Conservation (phyloP, 179 eudicot species). For the Camellia oleifera region DNA sequence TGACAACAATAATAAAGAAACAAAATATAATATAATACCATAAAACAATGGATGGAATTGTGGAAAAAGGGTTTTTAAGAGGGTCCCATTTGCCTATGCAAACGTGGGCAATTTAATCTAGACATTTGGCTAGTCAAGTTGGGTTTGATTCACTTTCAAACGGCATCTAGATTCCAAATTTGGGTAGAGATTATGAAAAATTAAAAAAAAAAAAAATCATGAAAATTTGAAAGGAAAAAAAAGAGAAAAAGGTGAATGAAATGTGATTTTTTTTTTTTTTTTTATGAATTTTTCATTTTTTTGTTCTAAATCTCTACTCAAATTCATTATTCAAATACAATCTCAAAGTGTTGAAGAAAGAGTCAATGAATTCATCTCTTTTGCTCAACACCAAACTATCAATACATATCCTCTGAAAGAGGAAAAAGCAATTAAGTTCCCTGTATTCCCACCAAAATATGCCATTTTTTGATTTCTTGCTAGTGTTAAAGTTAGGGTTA, state of each 20-base stretch:
- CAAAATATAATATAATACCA: background rate
- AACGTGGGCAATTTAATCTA: slow-evolving; percentile 14
- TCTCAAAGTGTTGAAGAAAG: background rate
- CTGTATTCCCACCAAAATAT: background rate
- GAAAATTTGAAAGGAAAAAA: no score
- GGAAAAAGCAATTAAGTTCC: background rate
- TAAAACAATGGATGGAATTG: background rate
- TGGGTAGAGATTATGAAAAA: no score
- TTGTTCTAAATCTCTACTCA: no score
- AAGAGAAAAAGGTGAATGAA: no score
- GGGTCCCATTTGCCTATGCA: slow-evolving; percentile 1
- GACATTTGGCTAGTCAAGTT: background rate
- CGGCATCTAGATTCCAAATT: no score
- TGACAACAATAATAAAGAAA: background rate
- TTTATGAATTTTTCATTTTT: no score
- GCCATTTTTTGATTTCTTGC: background rate
- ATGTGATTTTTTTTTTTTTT: no score
- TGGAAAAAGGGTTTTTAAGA: background rate
- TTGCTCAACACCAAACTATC: background rate
- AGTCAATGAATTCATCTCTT: background rate
- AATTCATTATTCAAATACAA: no score
- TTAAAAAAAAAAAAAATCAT: no score
- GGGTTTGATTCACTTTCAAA: slow-evolving; percentile 11
- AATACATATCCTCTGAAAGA: background rate
- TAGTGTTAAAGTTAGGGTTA: background rate